These are phyloP conservation scores for Aspergillus ochraceoroseus DNA, from an alignment of 2,329 filamentous ascomycete species.

Conservation along the genomic window DNA sequence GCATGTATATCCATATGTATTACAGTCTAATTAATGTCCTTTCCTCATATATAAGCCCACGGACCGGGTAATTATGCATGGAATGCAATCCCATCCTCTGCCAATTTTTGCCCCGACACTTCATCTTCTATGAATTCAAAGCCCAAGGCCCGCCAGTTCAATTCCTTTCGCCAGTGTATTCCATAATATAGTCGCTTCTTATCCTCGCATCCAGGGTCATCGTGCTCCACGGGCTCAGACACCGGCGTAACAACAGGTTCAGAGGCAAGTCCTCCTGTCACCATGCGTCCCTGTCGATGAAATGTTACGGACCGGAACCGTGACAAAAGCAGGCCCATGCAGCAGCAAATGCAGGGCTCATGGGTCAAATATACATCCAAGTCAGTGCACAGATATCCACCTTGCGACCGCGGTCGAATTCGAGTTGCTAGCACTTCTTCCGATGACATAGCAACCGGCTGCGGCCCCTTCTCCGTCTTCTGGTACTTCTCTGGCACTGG, in stretches of 20 bases:
- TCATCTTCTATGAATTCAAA: constrained; percentile 43
- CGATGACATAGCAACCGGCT: constrained; percentile 16
- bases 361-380: constrained; percentile 92
- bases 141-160: constrained; percentile 49
- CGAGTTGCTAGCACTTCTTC: constrained; percentile 38
- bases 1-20: too few species aligned
- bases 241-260: constrained; percentile 47
- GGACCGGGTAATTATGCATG: constrained; percentile 20
- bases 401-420: constrained; percentile 64
- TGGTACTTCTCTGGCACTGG: constrained; percentile 19
- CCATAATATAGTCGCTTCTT: constrained; percentile 46
- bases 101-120: not conserved
- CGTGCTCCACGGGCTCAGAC: constrained; percentile 2
- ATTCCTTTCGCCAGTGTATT: constrained; percentile 58
- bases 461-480: constrained; percentile 16
- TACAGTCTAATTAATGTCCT: too few species aligned
- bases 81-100: constrained; percentile 17
- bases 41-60: too few species aligned
- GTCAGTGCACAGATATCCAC: constrained; percentile 89
- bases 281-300: constrained; percentile 58
- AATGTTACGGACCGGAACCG: constrained; percentile 85
- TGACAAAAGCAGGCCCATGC: constrained; percentile 92
- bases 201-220: not conserved
- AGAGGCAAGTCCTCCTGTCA: constrained; percentile 76
- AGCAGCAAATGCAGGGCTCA: constrained; percentile 94